A percentile compares a stretch with the other conserved stretches of the same genome.
These are phyloP conservation scores for Pseudogymnoascus sp. DNA, from an alignment of 2,329 filamentous ascomycete species.

Conservation along the genomic window DNA sequence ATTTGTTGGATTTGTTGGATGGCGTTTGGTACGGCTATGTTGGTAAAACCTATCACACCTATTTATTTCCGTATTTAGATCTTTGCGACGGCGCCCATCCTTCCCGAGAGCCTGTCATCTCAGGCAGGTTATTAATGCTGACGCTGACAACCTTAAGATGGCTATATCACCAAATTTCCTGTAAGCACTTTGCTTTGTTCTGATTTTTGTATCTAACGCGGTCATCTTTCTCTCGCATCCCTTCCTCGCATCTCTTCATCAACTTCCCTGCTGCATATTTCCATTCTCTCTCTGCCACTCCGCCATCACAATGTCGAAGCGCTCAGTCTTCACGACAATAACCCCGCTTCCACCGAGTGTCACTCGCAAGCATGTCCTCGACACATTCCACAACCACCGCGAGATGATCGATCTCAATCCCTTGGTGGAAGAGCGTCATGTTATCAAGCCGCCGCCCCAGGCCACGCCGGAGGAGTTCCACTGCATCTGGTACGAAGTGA, in stretches of 20 bases:
- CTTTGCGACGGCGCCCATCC: neutral
- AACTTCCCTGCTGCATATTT: neutral
- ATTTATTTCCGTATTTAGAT: conserved; percentile 5
- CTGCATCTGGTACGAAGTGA: conserved; percentile 70
- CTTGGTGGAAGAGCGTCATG: conserved; percentile 63
- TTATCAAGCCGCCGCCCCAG: conserved; percentile 58
- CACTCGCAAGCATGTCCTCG: conserved; percentile 60
- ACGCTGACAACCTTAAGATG: neutral
- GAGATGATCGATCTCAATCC: conserved; percentile 88
- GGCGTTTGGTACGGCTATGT: neutral
- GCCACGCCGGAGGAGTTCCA: conserved; percentile 62
- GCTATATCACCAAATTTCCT: neutral
- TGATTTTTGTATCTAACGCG: conserved; percentile 15
- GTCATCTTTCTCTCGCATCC: neutral
- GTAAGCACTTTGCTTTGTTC: neutral
- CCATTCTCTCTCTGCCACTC: neutral
- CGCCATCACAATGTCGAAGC: conserved; percentile 52
- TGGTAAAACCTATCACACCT: neutral
- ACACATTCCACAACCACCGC: conserved; percentile 67
- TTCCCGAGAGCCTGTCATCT: neutral
- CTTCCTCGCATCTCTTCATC: neutral
- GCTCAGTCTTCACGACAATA: conserved; percentile 65
- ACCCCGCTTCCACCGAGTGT: conserved; percentile 67
- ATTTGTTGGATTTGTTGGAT: no score
- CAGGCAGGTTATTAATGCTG: neutral